Percentiles rank a stretch among this genome's conserved stretches.
Evolutionary conservation across 306 rosid species (phyloP).

Genomic region (Pyrus communis): DNA sequence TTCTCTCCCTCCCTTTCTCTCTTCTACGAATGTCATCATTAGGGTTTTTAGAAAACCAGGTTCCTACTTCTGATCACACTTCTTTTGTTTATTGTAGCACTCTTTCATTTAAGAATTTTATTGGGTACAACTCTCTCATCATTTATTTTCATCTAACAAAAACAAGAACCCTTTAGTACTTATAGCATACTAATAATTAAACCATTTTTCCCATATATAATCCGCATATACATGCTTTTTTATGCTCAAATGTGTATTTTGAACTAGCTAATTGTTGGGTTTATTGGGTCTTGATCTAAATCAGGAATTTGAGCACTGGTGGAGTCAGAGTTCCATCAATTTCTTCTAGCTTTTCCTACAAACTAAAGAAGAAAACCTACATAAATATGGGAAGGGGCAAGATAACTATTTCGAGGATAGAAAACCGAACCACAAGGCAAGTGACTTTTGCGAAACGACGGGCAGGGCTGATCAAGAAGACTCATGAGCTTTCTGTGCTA

Average conservation of each 20-base stretch:
- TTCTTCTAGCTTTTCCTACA: neutral
- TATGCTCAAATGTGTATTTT: neutral
- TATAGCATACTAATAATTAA: neutral
- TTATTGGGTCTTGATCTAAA: neutral
- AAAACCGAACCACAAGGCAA: slow-evolving; percentile 60
- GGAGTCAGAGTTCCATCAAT: neutral
- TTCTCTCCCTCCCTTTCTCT: neutral
- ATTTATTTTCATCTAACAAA: neutral
- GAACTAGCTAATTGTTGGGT: neutral
- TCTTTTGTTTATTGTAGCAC: neutral
- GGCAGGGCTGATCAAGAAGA: slow-evolving; percentile 52
- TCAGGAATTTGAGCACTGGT: neutral
- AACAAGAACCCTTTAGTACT: neutral
- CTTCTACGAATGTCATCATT: neutral
- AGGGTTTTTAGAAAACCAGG: slow-evolving; percentile 3
- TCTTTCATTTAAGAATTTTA: neutral
- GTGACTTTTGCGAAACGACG: slow-evolving; percentile 60
- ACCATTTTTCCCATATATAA: neutral
- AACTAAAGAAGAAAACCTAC: neutral
- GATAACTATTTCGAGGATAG: slow-evolving; percentile 50
- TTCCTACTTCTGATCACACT: neutral
- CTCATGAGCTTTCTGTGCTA: slow-evolving; percentile 66
- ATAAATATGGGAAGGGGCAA: slow-evolving; percentile 61
- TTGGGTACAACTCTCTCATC: neutral
- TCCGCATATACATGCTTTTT: neutral